A percentile compares a stretch with the other conserved stretches of the same genome.
Evolutionary conservation across 768 basidiomycete genomes (phyloP).

Genomic region (Exidia glandulosa): DNA sequence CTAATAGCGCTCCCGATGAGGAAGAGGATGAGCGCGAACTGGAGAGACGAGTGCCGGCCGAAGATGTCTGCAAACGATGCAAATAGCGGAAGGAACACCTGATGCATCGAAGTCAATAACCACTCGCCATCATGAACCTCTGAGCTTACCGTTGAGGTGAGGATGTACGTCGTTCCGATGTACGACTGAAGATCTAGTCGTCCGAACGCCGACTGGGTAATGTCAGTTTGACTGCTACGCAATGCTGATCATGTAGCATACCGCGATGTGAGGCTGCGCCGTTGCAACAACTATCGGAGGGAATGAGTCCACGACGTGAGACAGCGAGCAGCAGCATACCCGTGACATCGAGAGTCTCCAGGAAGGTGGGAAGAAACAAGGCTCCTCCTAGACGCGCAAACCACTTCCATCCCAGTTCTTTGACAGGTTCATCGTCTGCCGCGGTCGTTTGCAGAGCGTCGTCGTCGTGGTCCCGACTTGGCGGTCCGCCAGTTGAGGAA

Average conservation of each 20-base stretch:
- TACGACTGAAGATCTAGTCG: conserved; percentile 28
- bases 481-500: no score
- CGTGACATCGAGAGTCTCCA: conserved; percentile 31
- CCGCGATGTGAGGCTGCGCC: conserved; percentile 40
- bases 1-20: conserved; percentile 35
- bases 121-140: background rate
- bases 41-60: conserved; percentile 38
- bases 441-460: no score
- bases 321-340: conserved; percentile 8
- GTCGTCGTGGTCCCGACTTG: no score
- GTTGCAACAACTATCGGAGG: conserved; percentile 36
- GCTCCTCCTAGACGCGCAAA: conserved; percentile 10
- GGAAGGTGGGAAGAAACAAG: conserved; percentile 29
- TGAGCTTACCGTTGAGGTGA: conserved; percentile 33
- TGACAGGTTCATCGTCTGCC: no score
- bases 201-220: conserved; percentile 20
- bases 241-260: conserved; percentile 14
- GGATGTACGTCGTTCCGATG: conserved; percentile 39
- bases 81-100: conserved; percentile 35
- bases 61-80: conserved; percentile 39
- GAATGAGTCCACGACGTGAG: background rate
- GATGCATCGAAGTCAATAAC: background rate
- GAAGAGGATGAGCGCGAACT: conserved; percentile 34
- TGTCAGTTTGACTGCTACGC: background rate
- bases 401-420: background rate